Percentiles rank a stretch among this genome's conserved stretches.
phyloP scores from a whole-genome alignment of 2,329 filamentous ascomycete genomes.

The Aspergillus brasiliensis region DNA sequence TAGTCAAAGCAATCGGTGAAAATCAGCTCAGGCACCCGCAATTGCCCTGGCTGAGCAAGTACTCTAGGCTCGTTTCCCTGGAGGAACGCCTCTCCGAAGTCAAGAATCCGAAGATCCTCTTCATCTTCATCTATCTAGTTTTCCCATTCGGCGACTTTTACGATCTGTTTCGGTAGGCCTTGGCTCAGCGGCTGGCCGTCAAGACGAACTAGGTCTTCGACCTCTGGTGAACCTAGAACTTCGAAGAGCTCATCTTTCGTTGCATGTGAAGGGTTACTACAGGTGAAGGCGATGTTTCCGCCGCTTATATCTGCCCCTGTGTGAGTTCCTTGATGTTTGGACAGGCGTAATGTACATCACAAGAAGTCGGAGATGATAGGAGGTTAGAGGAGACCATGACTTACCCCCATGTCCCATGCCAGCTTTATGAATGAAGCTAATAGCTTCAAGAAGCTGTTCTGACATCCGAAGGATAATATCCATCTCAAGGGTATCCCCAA shows the following conservation, averaged over 20 bases:
- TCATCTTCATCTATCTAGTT: conserved; percentile 30
- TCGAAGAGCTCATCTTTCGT: conserved; percentile 24
- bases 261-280: conserved; percentile 12
- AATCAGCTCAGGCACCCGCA: conserved; percentile 35
- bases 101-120: conserved; percentile 27
- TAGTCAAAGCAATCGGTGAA: conserved; percentile 32
- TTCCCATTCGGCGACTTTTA: conserved; percentile 28
- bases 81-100: conserved; percentile 28
- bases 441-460: conserved; percentile 30
- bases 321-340: conserved; percentile 12
- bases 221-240: conserved; percentile 21
- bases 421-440: conserved; percentile 30
- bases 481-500: conserved; percentile 23
- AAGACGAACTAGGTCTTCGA: conserved; percentile 20
- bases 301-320: conserved; percentile 28
- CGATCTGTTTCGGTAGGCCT: conserved; percentile 25
- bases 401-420: conserved; percentile 37
- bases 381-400: not conserved
- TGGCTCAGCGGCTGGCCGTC: conserved; percentile 26
- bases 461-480: conserved; percentile 31
- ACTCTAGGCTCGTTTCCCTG: conserved; percentile 22
- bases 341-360: too few relatives aligned
- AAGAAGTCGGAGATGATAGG: not conserved
- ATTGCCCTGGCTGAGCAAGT: conserved; percentile 26
- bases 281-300: conserved; percentile 31